Evolutionary conservation across 306 rosid species (phyloP).

Genomic region (Cicer yamashitae): DNA sequence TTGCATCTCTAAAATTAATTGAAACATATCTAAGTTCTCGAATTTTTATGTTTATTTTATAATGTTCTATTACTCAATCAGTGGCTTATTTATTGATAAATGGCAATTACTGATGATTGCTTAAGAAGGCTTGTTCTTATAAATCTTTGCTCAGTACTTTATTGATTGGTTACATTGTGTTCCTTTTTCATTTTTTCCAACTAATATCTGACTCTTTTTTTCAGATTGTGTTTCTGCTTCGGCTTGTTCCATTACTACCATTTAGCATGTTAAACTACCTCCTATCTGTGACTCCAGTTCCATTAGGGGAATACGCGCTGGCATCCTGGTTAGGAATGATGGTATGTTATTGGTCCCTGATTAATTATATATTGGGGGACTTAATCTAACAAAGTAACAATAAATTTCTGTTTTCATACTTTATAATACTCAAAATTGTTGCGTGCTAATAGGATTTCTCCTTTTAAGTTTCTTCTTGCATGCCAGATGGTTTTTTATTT

Average conservation of each 20-base stretch:
- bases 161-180: not conserved
- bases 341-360: slow-evolving; percentile 61
- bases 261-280: slow-evolving; percentile 80
- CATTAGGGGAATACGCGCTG: slow-evolving; percentile 72
- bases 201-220: slow-evolving; percentile 7
- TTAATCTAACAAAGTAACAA: slow-evolving; percentile 8
- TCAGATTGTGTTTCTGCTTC: slow-evolving; percentile 89
- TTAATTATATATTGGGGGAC: slow-evolving; percentile 2
- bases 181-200: not conserved
- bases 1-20: slow-evolving; percentile 20
- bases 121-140: slow-evolving; percentile 15
- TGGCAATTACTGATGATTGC: slow-evolving; percentile 10
- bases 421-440: slow-evolving; percentile 15
- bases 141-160: not conserved
- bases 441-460: slow-evolving; percentile 9
- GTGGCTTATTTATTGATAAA: not conserved
- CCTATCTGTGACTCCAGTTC: slow-evolving; percentile 84
- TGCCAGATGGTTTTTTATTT: too few species aligned
- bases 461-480: not conserved
- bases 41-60: too few species aligned
- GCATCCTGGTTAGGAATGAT: slow-evolving; percentile 98
- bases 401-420: slow-evolving; percentile 14
- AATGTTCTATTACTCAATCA: too few species aligned
- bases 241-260: slow-evolving; percentile 92
- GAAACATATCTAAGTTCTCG: too few species aligned